Conservation (phyloP, 352 stramenopile genomes). For the Globisporangium barbulae region DNA sequence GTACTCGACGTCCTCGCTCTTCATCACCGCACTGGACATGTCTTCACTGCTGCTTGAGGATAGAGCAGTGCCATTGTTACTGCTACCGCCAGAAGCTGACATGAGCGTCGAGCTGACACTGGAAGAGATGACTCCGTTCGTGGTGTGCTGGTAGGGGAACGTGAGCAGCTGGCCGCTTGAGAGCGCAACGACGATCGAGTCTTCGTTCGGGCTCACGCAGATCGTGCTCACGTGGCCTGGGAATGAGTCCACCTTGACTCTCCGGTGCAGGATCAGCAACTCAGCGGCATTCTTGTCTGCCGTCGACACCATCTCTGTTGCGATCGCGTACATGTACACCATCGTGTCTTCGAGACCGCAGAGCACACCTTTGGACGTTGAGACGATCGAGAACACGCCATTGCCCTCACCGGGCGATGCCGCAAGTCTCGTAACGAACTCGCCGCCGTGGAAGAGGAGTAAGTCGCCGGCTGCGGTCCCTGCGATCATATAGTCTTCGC, state of each 20-base stretch:
- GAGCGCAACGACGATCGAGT: slow-evolving; percentile 60
- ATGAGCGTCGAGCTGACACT: slow-evolving; percentile 19
- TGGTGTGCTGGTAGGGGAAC: slow-evolving; percentile 68
- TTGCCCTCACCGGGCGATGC: slow-evolving; percentile 50
- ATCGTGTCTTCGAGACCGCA: slow-evolving; percentile 70
- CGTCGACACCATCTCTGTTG: slow-evolving; percentile 26
- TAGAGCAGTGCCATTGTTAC: slow-evolving; percentile 7
- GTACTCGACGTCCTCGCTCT: slow-evolving; percentile 68
- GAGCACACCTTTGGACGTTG: slow-evolving; percentile 73
- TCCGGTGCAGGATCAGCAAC: slow-evolving; percentile 53
- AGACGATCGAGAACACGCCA: slow-evolving; percentile 54
- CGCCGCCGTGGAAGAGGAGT: slow-evolving; percentile 82
- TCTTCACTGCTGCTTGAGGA: slow-evolving; percentile 20
- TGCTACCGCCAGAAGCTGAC: slow-evolving; percentile 7
- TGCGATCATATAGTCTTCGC: slow-evolving; percentile 86
- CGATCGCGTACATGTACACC: slow-evolving; percentile 66
- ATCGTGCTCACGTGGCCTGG: slow-evolving; percentile 42
- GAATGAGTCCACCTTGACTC: slow-evolving; percentile 58
- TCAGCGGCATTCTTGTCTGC: slow-evolving; percentile 29
- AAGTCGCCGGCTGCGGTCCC: slow-evolving; percentile 82
- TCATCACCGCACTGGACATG: slow-evolving; percentile 20
- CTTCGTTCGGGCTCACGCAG: slow-evolving; percentile 75
- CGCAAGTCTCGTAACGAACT: slow-evolving; percentile 56
- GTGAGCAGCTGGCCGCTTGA: slow-evolving; percentile 63
- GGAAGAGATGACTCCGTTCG: slow-evolving; percentile 14